Percentiles rank a stretch among this genome's conserved stretches.
Conservation (phyloP, 345 rosid species). For the Brassica cretica region DNA sequence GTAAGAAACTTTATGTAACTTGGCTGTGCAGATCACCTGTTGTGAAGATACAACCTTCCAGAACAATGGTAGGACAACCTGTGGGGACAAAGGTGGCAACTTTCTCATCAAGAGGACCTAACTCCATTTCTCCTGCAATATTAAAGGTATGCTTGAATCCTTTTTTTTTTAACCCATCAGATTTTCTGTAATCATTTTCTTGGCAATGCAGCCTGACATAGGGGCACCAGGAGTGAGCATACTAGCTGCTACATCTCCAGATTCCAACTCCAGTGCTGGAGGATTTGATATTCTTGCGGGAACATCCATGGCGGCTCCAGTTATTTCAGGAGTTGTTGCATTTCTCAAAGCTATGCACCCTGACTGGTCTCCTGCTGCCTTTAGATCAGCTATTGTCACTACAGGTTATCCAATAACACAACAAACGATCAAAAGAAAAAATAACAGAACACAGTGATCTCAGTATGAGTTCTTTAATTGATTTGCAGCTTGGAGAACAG, state of each 20-base stretch:
- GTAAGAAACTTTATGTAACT: not conserved
- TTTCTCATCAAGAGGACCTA: constrained; percentile 10
- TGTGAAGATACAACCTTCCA: constrained; percentile 14
- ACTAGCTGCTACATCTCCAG: constrained; percentile 43
- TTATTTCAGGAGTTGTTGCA: constrained; percentile 44
- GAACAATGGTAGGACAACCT: constrained; percentile 3
- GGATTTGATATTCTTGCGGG: constrained; percentile 35
- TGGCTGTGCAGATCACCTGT: not conserved
- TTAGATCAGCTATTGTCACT: constrained; percentile 53
- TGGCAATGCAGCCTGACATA: constrained; percentile 40
- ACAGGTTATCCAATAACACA: constrained; percentile 32
- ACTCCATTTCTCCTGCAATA: not conserved
- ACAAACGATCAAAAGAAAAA: not conserved
- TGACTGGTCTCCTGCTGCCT: constrained; percentile 49
- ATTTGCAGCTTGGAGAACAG: constrained; percentile 43
- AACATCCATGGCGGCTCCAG: constrained; percentile 52
- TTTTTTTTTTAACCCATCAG: not conserved
- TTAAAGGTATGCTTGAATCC: not conserved
- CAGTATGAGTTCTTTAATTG: not conserved
- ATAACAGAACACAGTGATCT: not conserved
- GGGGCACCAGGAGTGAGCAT: constrained; percentile 49
- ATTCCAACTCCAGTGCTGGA: not conserved
- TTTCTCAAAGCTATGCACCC: constrained; percentile 45
- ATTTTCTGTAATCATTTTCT: not conserved
- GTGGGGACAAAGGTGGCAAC: constrained; percentile 5